Percentiles rank a stretch among this genome's conserved stretches.
These are phyloP conservation scores for Alloteropsis semialata DNA, from an alignment of 176 grass and related monocot species.

Conservation along the genomic window DNA sequence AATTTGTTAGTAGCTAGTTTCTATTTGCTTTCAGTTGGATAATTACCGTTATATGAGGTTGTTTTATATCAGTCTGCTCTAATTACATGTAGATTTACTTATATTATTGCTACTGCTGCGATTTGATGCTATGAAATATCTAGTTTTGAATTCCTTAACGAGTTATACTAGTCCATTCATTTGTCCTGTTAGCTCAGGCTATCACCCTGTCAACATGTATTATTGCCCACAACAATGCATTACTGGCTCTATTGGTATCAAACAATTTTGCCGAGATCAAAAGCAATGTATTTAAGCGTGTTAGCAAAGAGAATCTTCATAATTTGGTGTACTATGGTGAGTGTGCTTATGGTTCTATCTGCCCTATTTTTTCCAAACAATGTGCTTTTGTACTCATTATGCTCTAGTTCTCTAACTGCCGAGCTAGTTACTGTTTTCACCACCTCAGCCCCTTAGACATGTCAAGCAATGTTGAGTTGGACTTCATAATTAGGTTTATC, in stretches of 20 bases:
- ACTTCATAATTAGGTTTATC: slow-evolving; percentile 6
- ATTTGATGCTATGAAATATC: not conserved
- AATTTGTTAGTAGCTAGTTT: not conserved
- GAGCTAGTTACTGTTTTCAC: slow-evolving; percentile 1
- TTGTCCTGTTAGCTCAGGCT: slow-evolving; percentile 94
- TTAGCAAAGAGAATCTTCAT: slow-evolving; percentile 99
- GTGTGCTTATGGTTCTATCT: slow-evolving; percentile 29
- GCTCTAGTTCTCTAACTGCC: slow-evolving; percentile 1
- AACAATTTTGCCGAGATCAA: slow-evolving; percentile 98
- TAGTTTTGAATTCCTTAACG: slow-evolving; percentile 65
- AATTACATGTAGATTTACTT: not conserved
- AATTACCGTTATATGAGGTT: not conserved
- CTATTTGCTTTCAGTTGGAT: not conserved
- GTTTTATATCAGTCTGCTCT: not conserved
- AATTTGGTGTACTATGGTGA: slow-evolving; percentile 97
- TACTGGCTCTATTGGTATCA: slow-evolving; percentile 89
- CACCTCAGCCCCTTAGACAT: not conserved
- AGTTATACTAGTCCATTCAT: slow-evolving; percentile 88
- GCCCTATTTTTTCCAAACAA: slow-evolving; percentile 21
- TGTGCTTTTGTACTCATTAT: not conserved
- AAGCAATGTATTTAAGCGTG: slow-evolving; percentile 97
- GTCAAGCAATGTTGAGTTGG: not conserved
- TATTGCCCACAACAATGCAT: slow-evolving; percentile 96
- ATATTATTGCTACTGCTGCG: not conserved
- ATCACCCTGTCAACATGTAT: slow-evolving; percentile 96